A percentile compares a stretch with the other conserved stretches of the same genome.
phyloP scores from a whole-genome alignment of 2,329 filamentous ascomycete species.

The Aspergillus novoparasiticus region DNA sequence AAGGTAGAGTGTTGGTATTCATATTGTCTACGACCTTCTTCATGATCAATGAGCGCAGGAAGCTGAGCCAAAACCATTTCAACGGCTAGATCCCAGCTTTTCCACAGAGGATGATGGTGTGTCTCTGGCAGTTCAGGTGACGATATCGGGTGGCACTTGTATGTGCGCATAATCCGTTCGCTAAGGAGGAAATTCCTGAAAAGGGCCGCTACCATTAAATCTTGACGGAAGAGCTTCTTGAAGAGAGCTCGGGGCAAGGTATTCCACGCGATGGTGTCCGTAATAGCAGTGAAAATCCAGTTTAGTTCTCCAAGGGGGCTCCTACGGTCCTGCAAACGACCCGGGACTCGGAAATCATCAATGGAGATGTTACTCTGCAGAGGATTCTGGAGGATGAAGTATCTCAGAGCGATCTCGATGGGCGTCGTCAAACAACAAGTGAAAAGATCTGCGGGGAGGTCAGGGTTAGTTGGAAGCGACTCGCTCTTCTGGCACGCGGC shows the following conservation, averaged over 20 bases:
- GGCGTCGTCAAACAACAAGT: slow-evolving; percentile 94
- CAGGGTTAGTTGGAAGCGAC: slow-evolving; percentile 90
- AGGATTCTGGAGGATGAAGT: slow-evolving; percentile 93
- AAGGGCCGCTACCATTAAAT: slow-evolving; percentile 97
- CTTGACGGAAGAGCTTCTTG: slow-evolving; percentile 95
- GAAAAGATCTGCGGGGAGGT: slow-evolving; percentile 91
- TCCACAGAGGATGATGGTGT: slow-evolving; percentile 92
- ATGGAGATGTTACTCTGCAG: slow-evolving; percentile 68
- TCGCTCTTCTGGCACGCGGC: slow-evolving; percentile 90
- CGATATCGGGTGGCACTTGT: slow-evolving; percentile 92
- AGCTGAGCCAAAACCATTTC: slow-evolving; percentile 92
- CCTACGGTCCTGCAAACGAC: slow-evolving; percentile 85
- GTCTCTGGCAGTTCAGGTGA: slow-evolving; percentile 91
- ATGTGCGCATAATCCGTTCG: slow-evolving; percentile 93
- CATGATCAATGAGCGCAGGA: slow-evolving; percentile 75
- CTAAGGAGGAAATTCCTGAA: slow-evolving; percentile 95
- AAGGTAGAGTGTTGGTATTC: slow-evolving; percentile 94
- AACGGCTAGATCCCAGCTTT: slow-evolving; percentile 95
- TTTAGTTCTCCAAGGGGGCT: slow-evolving; percentile 95
- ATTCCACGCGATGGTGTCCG: slow-evolving; percentile 98
- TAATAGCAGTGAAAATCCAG: slow-evolving; percentile 99
- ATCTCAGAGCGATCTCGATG: slow-evolving; percentile 95
- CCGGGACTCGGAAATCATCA: slow-evolving; percentile 85
- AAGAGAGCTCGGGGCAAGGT: slow-evolving; percentile 87
- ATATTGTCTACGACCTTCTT: slow-evolving; percentile 75